phyloP scores from a whole-genome alignment of 805 yeast genomes.

The Monosporozyma yasuniensis region DNA sequence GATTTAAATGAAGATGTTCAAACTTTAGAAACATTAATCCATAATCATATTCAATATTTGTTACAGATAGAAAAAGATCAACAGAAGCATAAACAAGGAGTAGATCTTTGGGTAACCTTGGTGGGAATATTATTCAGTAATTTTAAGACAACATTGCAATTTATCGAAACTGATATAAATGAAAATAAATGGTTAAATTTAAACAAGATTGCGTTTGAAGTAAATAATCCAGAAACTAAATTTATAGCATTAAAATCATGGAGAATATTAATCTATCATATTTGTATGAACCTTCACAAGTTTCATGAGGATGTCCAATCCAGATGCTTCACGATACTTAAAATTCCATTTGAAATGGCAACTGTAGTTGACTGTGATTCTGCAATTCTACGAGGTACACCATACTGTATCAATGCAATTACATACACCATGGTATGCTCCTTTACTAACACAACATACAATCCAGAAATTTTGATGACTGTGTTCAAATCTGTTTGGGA shows the following conservation, averaged over 20 bases:
- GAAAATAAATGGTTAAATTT: constrained; percentile 16
- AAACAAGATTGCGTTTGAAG: constrained; percentile 13
- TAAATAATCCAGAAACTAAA: constrained; percentile 6
- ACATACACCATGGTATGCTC: constrained; percentile 10
- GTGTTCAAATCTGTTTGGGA: constrained; percentile 8
- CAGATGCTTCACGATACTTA: constrained; percentile 6
- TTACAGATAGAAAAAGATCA: constrained; percentile 8
- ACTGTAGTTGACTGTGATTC: constrained; percentile 3
- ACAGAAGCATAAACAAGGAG: constrained; percentile 17
- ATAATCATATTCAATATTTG: constrained; percentile 12
- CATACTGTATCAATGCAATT: constrained; percentile 14
- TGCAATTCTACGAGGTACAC: constrained; percentile 10
- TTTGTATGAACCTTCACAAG: constrained; percentile 8
- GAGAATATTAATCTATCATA: constrained; percentile 21
- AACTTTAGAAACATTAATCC: constrained; percentile 15
- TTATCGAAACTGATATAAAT: constrained; percentile 3
- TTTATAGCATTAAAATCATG: constrained; percentile 21
- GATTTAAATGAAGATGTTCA: neutral
- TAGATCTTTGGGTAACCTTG: constrained; percentile 26
- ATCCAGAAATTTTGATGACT: neutral
- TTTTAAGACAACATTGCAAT: constrained; percentile 3
- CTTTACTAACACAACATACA: neutral
- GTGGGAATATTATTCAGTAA: constrained; percentile 21
- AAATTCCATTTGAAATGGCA: constrained; percentile 13
- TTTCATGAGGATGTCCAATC: neutral